These are phyloP conservation scores for Ajuga chamaepitys DNA, from an alignment of 257 asterid genomes.

Conservation along the genomic window DNA sequence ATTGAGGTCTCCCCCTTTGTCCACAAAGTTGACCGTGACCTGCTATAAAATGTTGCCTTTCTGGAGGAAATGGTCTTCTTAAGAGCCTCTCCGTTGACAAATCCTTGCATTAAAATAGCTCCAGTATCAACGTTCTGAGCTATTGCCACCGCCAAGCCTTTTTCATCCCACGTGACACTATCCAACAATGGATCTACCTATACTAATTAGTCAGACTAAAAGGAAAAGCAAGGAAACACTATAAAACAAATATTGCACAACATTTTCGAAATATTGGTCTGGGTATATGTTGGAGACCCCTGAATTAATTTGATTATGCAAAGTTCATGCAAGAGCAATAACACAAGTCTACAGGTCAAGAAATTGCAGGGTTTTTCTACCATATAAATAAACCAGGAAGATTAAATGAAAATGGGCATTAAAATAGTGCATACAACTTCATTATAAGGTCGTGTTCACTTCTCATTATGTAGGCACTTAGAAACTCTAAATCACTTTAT, in stretches of 20 bases:
- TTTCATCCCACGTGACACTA: constrained; percentile 87
- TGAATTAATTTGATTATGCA: not conserved
- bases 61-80: constrained; percentile 54
- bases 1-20: constrained; percentile 89
- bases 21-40: constrained; percentile 84
- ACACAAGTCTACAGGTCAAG: not conserved
- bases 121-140: constrained; percentile 91
- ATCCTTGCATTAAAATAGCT: constrained; percentile 91
- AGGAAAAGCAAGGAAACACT: not conserved
- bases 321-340: not conserved
- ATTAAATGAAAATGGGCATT: too few relatives aligned
- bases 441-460: too few relatives aligned
- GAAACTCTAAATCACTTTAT: too few relatives aligned
- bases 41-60: constrained; percentile 81
- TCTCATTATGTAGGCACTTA: too few relatives aligned
- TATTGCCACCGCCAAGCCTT: constrained; percentile 88
- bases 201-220: constrained; percentile 25
- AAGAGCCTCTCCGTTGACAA: constrained; percentile 73
- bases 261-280: not conserved
- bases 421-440: too few relatives aligned
- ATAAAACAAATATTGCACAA: not conserved
- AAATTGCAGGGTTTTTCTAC: too few relatives aligned
- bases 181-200: constrained; percentile 76
- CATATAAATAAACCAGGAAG: not conserved
- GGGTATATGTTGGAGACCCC: not conserved